These are phyloP conservation scores for Salvia splendens DNA, from an alignment of 257 asterid genomes.

Conservation along the genomic window DNA sequence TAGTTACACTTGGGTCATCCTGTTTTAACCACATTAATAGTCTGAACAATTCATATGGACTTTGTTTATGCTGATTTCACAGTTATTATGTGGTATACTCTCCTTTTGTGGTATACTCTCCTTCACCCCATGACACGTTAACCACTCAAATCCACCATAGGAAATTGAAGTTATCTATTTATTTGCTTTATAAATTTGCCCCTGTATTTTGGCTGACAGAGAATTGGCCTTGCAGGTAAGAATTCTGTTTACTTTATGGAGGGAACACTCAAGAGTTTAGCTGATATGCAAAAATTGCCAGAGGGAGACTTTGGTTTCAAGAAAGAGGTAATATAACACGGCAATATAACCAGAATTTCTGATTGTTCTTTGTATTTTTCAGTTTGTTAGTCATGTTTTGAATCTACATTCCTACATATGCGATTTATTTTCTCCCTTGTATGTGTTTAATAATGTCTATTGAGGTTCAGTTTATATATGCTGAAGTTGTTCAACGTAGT, in stretches of 20 bases:
- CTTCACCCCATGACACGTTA: neutral
- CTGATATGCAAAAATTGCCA: slow-evolving; percentile 75
- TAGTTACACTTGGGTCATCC: slow-evolving; percentile 33
- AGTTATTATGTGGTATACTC: neutral
- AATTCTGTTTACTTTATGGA: slow-evolving; percentile 58
- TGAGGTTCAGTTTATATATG: slow-evolving; percentile 13
- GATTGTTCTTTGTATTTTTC: too few species aligned
- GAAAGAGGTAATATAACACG: slow-evolving; percentile 60
- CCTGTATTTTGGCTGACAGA: slow-evolving; percentile 15
- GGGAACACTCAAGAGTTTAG: slow-evolving; percentile 67
- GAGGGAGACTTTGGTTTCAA: slow-evolving; percentile 76
- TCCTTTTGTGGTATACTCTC: slow-evolving; percentile 11
- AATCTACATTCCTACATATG: too few species aligned
- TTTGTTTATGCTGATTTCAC: neutral
- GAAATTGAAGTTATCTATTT: neutral
- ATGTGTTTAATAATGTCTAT: neutral
- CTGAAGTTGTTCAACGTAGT: slow-evolving; percentile 1
- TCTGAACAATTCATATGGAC: slow-evolving; percentile 16
- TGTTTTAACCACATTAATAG: slow-evolving; percentile 16
- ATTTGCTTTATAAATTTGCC: slow-evolving; percentile 9
- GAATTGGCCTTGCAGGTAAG: slow-evolving; percentile 53
- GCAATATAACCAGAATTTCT: slow-evolving; percentile 7
- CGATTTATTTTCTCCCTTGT: neutral
- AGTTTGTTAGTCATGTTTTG: too few species aligned
- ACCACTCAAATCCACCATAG: neutral